phyloP scores from a whole-genome alignment of 352 stramenopile genomes.

The Phytophthora pisi region DNA sequence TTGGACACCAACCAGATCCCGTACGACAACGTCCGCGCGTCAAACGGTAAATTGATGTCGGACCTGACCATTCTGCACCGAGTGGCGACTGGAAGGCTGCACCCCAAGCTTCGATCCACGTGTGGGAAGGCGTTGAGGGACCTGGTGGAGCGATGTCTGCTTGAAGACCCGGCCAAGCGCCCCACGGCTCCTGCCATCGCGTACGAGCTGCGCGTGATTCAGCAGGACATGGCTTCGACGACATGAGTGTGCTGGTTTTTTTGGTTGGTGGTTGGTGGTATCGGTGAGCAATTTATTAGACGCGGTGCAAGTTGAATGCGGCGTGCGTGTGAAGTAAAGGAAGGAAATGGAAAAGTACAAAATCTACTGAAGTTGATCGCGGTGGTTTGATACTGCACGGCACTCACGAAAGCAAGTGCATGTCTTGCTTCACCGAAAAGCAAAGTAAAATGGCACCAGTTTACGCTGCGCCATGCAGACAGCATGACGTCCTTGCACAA shows the following conservation, averaged over 20 bases:
- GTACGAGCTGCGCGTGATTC: constrained; percentile 18
- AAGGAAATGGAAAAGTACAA: not conserved
- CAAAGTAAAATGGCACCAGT: too few species aligned
- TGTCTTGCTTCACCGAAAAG: too few species aligned
- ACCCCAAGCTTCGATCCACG: constrained; percentile 5
- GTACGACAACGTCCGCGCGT: constrained; percentile 31
- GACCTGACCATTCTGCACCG: constrained; percentile 53
- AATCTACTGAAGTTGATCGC: not conserved
- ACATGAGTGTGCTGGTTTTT: not conserved
- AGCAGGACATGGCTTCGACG: constrained; percentile 13
- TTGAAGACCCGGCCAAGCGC: constrained; percentile 4
- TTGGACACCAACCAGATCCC: constrained; percentile 47
- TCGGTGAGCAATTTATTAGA: constrained; percentile 3
- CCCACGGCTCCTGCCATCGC: constrained; percentile 11
- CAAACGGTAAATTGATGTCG: constrained; percentile 42
- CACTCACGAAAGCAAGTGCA: too few species aligned
- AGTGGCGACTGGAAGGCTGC: constrained; percentile 42
- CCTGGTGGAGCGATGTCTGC: constrained; percentile 12
- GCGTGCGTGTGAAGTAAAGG: not conserved
- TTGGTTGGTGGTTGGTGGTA: not conserved
- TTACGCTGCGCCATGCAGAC: too few species aligned
- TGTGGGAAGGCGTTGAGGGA: constrained; percentile 4
- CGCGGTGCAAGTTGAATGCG: not conserved
- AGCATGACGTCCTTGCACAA: too few species aligned
- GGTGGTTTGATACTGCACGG: not conserved